These are phyloP conservation scores for Sphaerobolus stellatus DNA, from an alignment of 1,284 basidiomycete species.

Conservation along the genomic window DNA sequence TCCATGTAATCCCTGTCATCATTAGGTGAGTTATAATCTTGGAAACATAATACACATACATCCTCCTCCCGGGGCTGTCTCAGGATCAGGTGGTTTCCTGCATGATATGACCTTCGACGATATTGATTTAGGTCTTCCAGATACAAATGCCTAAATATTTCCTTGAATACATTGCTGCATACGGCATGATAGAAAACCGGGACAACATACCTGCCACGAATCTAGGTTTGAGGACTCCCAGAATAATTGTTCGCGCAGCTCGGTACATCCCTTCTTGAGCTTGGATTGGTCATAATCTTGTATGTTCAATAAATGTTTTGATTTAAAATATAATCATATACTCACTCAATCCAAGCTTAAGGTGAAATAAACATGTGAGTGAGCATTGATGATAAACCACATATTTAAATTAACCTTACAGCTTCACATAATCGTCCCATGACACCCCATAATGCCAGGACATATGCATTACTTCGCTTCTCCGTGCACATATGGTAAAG, in stretches of 20 bases:
- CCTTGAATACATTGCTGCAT: not conserved
- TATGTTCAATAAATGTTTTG: not conserved
- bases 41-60: not conserved
- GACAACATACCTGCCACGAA: conserved; percentile 10
- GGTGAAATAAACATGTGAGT: not conserved
- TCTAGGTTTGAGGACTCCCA: conserved; percentile 12
- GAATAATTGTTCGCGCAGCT: conserved; percentile 6
- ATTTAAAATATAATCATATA: not conserved
- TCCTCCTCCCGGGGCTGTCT: conserved; percentile 6
- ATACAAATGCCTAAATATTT: conserved; percentile 7
- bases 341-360: conserved; percentile 9
- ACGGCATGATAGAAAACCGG: not conserved
- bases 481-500: conserved; percentile 13
- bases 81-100: conserved; percentile 6
- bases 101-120: conserved; percentile 10
- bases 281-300: conserved; percentile 12
- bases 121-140: conserved; percentile 9
- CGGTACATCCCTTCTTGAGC: conserved; percentile 5
- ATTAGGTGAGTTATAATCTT: not conserved
- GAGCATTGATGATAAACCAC: not conserved
- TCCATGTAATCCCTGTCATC: conserved; percentile 6
- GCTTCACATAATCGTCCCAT: conserved; percentile 10
- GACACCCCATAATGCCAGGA: conserved; percentile 11
- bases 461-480: conserved; percentile 7
- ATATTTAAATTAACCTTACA: not conserved